Evolutionary conservation across 2,329 filamentous ascomycete genomes (phyloP), one percentile per base, ranked within the genome.

Genomic region (Neonectria magnoliae): DNA sequence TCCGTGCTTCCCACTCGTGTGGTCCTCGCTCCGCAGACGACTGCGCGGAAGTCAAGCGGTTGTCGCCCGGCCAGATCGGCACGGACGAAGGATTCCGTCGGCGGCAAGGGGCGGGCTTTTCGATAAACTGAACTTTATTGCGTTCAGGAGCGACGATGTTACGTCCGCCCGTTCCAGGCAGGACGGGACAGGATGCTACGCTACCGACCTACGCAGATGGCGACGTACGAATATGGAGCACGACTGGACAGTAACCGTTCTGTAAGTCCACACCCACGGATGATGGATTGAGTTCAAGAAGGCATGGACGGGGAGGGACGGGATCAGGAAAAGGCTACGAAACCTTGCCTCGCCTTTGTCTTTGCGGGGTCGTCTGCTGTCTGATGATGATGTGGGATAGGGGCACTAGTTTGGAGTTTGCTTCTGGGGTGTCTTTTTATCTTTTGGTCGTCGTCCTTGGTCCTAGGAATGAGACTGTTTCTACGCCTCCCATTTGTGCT

Each of bases 11-110:
- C 25, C 25, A 25, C 25, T 25, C 25, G 25, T 25, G 25, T 25
- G 25, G 25, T 25, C 25, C 25, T 25, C 25, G 25, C 25, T 25
- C 25, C 25, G 25, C 25, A 25, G 25, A 25, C 25, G 29, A 48
- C 33, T 14, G 42, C 29, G n/a, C 44, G 56, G 31, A 42, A 44
- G 59, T 62, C 60, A 62, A 57, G 57, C 55, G 57, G 60, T 61
- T 68, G 68, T 60, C 63, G 56, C 66, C 47, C 59, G 56, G 38
- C 25, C 10, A 62, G 71, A 72, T 73, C 71, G 50, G 63, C 69
- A 65, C 55, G 57, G 52, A 41, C 54, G 61, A 69, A 63, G 69
- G 68, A 69, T 69, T 57, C 47, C 41, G 55, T 36, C 54, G 53
- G 53, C 62, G n/a, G 38, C 36, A 53, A 56, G 51, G 33, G 51